Conservation (phyloP, 805 yeast species). For the Teunomyces funiuensis region DNA sequence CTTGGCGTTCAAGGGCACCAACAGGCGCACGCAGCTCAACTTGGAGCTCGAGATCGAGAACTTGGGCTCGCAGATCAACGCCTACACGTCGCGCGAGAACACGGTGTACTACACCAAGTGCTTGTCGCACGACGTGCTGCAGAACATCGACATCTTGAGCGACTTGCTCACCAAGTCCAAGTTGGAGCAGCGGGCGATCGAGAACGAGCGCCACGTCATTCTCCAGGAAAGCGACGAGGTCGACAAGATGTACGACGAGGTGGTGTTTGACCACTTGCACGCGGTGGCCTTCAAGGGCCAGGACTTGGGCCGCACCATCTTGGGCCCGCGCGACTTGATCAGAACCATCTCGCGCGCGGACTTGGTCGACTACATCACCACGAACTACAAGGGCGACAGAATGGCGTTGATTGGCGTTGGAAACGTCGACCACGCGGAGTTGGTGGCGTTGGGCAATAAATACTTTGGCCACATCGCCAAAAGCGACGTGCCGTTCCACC, state of each 20-base stretch:
- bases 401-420: conserved; percentile 99
- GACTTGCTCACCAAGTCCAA: conserved; percentile 87
- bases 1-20: conserved; percentile 93
- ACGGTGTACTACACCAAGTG: conserved; percentile 96
- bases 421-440: conserved; percentile 81
- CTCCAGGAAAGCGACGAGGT: conserved; percentile 97
- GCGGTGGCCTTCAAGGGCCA: conserved; percentile 88
- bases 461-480: conserved; percentile 71
- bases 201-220: conserved; percentile 94
- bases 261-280: conserved; percentile 94
- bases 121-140: conserved; percentile 73
- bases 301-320: conserved; percentile 92
- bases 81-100: conserved; percentile 97
- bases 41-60: conserved; percentile 93
- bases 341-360: conserved; percentile 75
- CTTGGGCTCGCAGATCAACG: conserved; percentile 95
- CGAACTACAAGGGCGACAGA: conserved; percentile 92
- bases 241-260: conserved; percentile 97
- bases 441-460: conserved; percentile 72
- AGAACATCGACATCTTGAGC: conserved; percentile 81
- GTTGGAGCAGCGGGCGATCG: conserved; percentile 80
- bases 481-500: conserved; percentile 67
- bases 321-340: conserved; percentile 92
- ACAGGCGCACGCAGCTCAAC: conserved; percentile 71
- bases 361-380: conserved; percentile 72